Percentiles rank a stretch among this genome's conserved stretches.
phyloP scores from a whole-genome alignment of 352 stramenopile species.

The Peronospora belbahrii region DNA sequence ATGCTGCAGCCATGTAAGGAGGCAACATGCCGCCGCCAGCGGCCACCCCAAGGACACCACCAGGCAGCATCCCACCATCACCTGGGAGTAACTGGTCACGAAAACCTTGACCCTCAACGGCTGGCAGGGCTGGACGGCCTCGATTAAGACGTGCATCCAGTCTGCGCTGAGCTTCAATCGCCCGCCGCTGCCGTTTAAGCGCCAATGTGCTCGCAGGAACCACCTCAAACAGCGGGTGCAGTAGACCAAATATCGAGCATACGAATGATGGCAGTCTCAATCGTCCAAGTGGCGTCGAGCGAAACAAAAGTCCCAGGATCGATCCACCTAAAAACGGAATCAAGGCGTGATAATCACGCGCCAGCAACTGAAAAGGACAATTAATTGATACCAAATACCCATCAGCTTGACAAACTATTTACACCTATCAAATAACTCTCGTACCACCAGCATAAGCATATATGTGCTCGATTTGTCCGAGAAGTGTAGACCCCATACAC shows the following conservation, averaged over 20 bases:
- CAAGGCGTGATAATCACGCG: slow-evolving; percentile 41
- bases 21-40: slow-evolving; percentile 34
- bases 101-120: slow-evolving; percentile 50
- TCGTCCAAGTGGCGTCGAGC: slow-evolving; percentile 54
- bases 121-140: slow-evolving; percentile 17
- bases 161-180: slow-evolving; percentile 63
- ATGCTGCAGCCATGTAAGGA: slow-evolving; percentile 50
- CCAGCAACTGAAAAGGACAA: slow-evolving; percentile 43
- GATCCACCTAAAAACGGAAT: slow-evolving; percentile 54
- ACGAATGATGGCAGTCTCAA: slow-evolving; percentile 70
- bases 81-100: slow-evolving; percentile 76
- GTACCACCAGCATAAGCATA: slow-evolving; percentile 63
- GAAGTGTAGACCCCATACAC: slow-evolving; percentile 55
- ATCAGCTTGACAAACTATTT: background rate
- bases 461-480: slow-evolving; percentile 62
- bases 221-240: slow-evolving; percentile 74
- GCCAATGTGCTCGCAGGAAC: slow-evolving; percentile 53
- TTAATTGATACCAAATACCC: background rate
- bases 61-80: slow-evolving; percentile 34
- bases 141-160: slow-evolving; percentile 44
- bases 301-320: slow-evolving; percentile 59
- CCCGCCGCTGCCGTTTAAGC: slow-evolving; percentile 65
- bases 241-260: slow-evolving; percentile 51
- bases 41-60: slow-evolving; percentile 6
- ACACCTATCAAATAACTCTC: slow-evolving; percentile 4